These are phyloP conservation scores for Poteriospumella lacustris DNA, from an alignment of 108 stramenopile genomes.

Conservation along the genomic window DNA sequence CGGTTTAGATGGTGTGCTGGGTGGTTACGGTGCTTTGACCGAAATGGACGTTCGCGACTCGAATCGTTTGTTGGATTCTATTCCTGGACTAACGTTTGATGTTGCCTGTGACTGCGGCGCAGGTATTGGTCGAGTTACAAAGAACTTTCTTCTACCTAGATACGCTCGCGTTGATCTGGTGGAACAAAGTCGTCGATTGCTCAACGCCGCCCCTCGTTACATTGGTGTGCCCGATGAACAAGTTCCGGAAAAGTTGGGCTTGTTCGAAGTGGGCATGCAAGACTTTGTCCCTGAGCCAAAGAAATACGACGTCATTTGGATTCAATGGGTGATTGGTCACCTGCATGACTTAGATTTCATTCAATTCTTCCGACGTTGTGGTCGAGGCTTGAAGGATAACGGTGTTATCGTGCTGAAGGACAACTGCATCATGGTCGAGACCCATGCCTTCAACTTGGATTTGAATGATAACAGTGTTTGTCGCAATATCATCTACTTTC, in stretches of 20 bases:
- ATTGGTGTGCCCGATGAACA: constrained; percentile 39
- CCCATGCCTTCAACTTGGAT: constrained; percentile 69
- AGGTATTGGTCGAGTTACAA: constrained; percentile 80
- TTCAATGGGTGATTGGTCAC: constrained; percentile 86
- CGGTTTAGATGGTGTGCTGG: constrained; percentile 71
- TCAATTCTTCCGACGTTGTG: constrained; percentile 65
- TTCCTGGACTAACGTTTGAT: constrained; percentile 7
- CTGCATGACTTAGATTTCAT: constrained; percentile 77
- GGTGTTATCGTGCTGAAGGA: constrained; percentile 75
- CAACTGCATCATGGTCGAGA: constrained; percentile 64
- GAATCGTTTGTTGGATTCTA: constrained; percentile 53
- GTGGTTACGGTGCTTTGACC: constrained; percentile 73
- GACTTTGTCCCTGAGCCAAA: constrained; percentile 66
- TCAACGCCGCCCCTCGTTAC: constrained; percentile 73
- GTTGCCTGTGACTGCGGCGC: constrained; percentile 43
- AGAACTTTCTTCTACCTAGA: constrained; percentile 71
- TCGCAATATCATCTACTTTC: constrained; percentile 66
- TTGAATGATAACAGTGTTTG: constrained; percentile 73
- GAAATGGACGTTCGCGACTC: constrained; percentile 72
- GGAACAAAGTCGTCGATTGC: constrained; percentile 76
- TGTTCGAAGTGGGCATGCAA: constrained; percentile 56
- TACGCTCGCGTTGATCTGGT: constrained; percentile 68
- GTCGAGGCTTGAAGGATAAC: constrained; percentile 52
- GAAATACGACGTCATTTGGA: constrained; percentile 76
- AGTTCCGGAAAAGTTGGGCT: neutral